A percentile compares a stretch with the other conserved stretches of the same genome.
Conservation (phyloP, 371 early-diverging fungal genomes). For the Rhizopus arrhizus region DNA sequence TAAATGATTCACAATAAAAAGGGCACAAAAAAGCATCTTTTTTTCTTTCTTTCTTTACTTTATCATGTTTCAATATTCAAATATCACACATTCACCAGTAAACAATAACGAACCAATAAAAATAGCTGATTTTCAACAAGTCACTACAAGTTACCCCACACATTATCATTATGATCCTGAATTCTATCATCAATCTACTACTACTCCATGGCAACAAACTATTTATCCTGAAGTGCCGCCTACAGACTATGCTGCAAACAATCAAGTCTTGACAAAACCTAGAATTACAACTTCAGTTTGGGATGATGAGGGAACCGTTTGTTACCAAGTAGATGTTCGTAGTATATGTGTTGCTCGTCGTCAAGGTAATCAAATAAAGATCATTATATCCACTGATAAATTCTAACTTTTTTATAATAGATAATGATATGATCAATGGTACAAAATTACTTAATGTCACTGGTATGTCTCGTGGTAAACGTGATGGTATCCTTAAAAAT, state of each 20-base stretch:
- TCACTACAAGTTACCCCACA: neutral
- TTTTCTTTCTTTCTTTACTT: neutral
- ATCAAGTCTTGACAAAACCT: constrained; percentile 34
- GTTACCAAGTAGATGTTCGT: constrained; percentile 79
- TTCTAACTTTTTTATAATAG: constrained; percentile 29
- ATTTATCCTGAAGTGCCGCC: neutral
- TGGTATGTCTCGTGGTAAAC: constrained; percentile 85
- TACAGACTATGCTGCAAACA: neutral
- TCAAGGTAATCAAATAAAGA: constrained; percentile 55
- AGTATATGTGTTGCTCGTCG: constrained; percentile 79
- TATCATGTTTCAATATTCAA: neutral
- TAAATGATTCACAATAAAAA: neutral
- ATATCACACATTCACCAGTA: neutral
- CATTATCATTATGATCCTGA: constrained; percentile 4
- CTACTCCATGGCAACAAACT: neutral
- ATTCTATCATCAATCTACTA: neutral
- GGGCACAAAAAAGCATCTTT: neutral
- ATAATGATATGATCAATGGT: constrained; percentile 85
- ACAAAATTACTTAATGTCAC: constrained; percentile 85
- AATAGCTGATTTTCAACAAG: neutral
- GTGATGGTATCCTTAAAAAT: constrained; percentile 85
- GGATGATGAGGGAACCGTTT: constrained; percentile 83
- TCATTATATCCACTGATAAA: neutral
- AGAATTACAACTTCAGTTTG: constrained; percentile 75
- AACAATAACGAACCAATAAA: neutral